phyloP scores from a whole-genome alignment of 257 asterid genomes.

The Dorcoceras hygrometricum region DNA sequence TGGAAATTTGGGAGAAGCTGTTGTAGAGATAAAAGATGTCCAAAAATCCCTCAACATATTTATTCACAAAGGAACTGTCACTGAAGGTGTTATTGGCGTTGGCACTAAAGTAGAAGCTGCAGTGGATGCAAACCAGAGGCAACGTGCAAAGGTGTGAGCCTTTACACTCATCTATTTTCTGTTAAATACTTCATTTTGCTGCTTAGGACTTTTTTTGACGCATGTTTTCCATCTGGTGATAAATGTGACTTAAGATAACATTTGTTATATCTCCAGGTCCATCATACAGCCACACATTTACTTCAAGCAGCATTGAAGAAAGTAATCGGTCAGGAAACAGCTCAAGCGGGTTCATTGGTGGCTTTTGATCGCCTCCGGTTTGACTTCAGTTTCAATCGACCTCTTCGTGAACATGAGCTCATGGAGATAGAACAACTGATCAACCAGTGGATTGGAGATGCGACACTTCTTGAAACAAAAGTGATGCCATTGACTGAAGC shows the following conservation, averaged over 20 bases:
- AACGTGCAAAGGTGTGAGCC: constrained; percentile 72
- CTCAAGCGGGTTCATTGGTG: constrained; percentile 97
- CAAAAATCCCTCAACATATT: constrained; percentile 69
- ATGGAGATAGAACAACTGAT: constrained; percentile 70
- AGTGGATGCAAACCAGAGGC: constrained; percentile 77
- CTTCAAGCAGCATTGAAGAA: constrained; percentile 91
- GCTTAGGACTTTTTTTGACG: constrained; percentile 3
- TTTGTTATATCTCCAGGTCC: constrained; percentile 50
- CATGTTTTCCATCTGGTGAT: not conserved
- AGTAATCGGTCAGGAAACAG: constrained; percentile 85
- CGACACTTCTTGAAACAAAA: constrained; percentile 63
- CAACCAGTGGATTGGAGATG: constrained; percentile 85
- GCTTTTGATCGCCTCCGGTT: constrained; percentile 90
- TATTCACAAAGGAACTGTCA: constrained; percentile 77
- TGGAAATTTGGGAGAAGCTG: constrained; percentile 44
- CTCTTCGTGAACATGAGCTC: constrained; percentile 69
- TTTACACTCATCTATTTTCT: constrained; percentile 2
- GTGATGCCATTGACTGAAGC: constrained; percentile 82
- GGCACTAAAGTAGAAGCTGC: constrained; percentile 86
- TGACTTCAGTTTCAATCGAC: constrained; percentile 84
- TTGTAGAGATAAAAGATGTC: constrained; percentile 70
- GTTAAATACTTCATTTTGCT: not conserved
- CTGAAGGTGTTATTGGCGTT: constrained; percentile 60
- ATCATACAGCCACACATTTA: constrained; percentile 94
- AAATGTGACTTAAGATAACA: constrained; percentile 10